A percentile compares a stretch with the other conserved stretches of the same genome.
These are phyloP conservation scores for Clitopilus hobsonii DNA, from an alignment of 768 basidiomycete species.

Conservation along the genomic window DNA sequence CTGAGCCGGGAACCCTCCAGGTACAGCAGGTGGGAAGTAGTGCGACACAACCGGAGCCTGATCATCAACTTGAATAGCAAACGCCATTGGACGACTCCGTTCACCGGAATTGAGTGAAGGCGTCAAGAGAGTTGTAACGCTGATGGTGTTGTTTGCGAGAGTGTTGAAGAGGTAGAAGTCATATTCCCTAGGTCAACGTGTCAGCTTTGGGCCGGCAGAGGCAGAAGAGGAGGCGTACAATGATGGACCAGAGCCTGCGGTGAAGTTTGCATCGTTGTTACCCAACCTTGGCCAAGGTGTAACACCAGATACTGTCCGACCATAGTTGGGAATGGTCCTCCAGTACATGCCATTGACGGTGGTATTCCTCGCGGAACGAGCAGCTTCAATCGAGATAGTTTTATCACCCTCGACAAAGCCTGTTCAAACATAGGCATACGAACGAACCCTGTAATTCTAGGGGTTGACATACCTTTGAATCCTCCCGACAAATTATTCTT, in stretches of 20 bases:
- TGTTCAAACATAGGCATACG: too few species aligned
- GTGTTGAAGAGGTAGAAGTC: conserved; percentile 62
- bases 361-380: conserved; percentile 45
- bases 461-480: conserved; percentile 44
- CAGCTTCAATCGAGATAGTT: conserved; percentile 63
- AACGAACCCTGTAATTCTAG: too few species aligned
- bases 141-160: conserved; percentile 28
- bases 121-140: conserved; percentile 42
- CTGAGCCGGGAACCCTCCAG: conserved; percentile 38
- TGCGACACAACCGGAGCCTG: conserved; percentile 32
- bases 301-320: conserved; percentile 55
- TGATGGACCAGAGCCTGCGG: conserved; percentile 57
- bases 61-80: conserved; percentile 48
- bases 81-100: conserved; percentile 42
- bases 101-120: conserved; percentile 52
- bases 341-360: conserved; percentile 49
- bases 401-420: conserved; percentile 64
- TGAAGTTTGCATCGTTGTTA: conserved; percentile 49
- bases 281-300: conserved; percentile 51
- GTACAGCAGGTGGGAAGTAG: conserved; percentile 41
- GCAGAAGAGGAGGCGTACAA: conserved; percentile 31
- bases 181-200: conserved; percentile 41
- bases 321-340: conserved; percentile 56
- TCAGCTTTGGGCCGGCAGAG: not conserved
- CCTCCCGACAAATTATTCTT: conserved; percentile 32